Evolutionary conservation across 441 rosid species (phyloP).

Genomic region (Gossypium schwendimanii): DNA sequence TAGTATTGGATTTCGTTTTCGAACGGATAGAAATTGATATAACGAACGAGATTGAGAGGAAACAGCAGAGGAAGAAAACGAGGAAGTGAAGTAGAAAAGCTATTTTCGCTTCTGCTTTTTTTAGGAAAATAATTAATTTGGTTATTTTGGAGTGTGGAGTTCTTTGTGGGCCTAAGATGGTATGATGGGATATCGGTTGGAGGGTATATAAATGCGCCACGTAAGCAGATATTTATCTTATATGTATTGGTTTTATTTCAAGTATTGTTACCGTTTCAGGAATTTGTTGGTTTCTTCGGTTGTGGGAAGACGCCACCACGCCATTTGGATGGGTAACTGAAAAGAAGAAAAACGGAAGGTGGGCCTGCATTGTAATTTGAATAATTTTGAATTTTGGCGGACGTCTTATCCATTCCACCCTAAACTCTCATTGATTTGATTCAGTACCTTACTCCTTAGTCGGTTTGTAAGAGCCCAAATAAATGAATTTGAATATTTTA

Average conservation of each 20-base stretch:
- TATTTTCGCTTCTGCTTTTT: slow-evolving; percentile 22
- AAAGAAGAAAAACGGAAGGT: slow-evolving; percentile 9
- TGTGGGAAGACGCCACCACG: background rate
- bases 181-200: slow-evolving; percentile 1
- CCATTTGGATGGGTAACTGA: slow-evolving; percentile 8
- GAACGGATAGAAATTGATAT: slow-evolving; percentile 4
- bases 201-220: slow-evolving; percentile 13
- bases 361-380: slow-evolving; percentile 1
- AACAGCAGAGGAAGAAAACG: slow-evolving; percentile 12
- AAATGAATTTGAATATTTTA: too few species aligned
- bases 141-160: background rate
- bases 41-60: slow-evolving; percentile 15
- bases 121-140: background rate
- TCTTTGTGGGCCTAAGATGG: slow-evolving; percentile 14
- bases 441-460: background rate
- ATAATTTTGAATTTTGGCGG: slow-evolving; percentile 24
- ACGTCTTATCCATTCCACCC: slow-evolving; percentile 1
- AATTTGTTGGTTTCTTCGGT: slow-evolving; percentile 5
- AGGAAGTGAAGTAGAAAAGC: slow-evolving; percentile 17
- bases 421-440: background rate
- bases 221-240: background rate
- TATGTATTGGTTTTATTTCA: background rate
- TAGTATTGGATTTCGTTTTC: background rate
- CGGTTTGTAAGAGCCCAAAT: too few species aligned
- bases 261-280: background rate